Base-by-base conservation (phyloP, 805 yeast genomes). In the Candida boleticola region DNA sequence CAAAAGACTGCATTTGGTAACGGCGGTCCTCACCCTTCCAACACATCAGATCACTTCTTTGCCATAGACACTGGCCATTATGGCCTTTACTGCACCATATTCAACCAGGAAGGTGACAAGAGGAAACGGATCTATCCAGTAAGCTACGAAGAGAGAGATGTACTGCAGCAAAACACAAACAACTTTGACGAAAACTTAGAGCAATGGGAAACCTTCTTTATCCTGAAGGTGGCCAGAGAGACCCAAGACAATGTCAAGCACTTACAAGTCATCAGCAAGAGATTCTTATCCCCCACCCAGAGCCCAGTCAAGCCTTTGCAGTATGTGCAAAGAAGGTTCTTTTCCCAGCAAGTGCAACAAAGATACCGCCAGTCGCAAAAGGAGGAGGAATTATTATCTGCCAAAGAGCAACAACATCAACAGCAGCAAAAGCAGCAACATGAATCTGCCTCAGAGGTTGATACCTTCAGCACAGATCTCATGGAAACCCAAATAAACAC, bases 11-110 rank as follows among this genome's bases (percentile, higher is more conserved):
- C 34, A 25, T 40, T 33, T 26, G 37, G 44, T 21, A 36, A 45
- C 23, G 47, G 42, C 35, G 56, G 47, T 22, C 61, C 60, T 13
- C 61, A 54, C 41, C 57, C 57, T 18, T 51, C 57, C 19, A 43
- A 38, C 10, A 45, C 48, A 3, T 41, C 52, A 16, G 41, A 40
- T 21, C 42, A 46, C n/a, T 53, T 47, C 38, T 53, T 67, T 39
- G 50, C 58, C 13, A 64, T 68, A 14, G 61, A 56, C 39, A 45
- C 49, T 18, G 76, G 76, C n/a, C 76, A 70, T 43, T 70, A 68
- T 47, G 76, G 74, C 1, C 51, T 70, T 17, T 70, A 70, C 47
- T 70, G 60, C 43, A 58, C 71, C 5, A 60, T 70, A 37, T 66
- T 61, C 51, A 64, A 62, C 46, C 64, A 60, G 32, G 74, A 70